A percentile compares a stretch with the other conserved stretches of the same genome.
phyloP scores from a whole-genome alignment of 148 eudicot genomes.

The Rhododendron henanense region DNA sequence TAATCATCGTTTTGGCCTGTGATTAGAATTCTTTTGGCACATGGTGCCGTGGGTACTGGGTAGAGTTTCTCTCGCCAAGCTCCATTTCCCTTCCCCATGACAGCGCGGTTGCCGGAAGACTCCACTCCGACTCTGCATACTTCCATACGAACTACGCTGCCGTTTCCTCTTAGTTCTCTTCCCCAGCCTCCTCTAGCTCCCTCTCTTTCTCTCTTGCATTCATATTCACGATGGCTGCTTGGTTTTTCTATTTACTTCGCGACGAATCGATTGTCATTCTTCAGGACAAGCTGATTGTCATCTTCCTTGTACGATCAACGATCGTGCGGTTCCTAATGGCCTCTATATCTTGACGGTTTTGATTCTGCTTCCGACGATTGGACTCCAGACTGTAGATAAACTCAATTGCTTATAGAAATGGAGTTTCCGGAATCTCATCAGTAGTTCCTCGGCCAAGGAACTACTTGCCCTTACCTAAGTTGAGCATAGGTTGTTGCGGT shows the following conservation, averaged over 20 bases:
- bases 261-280: conserved; percentile 34
- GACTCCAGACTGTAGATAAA: no score
- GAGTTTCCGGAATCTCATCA: no score
- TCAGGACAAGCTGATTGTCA: conserved; percentile 33
- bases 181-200: conserved; percentile 50
- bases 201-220: conserved; percentile 41
- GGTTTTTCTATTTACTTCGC: conserved; percentile 60
- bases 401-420: no score
- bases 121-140: conserved; percentile 7
- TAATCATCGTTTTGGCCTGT: not conserved
- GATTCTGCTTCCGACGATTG: conserved; percentile 26
- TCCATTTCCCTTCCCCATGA: conserved; percentile 32
- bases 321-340: conserved; percentile 23
- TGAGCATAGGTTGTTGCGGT: conserved; percentile 9
- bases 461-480: no score
- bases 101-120: conserved; percentile 25
- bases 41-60: conserved; percentile 41
- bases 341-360: conserved; percentile 35
- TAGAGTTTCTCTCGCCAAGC: conserved; percentile 13
- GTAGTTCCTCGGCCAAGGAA: no score
- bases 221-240: conserved; percentile 35
- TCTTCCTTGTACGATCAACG: conserved; percentile 33
- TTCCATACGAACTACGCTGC: conserved; percentile 15
- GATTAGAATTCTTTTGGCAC: conserved; percentile 11
- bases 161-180: conserved; percentile 45